Evolutionary conservation across 176 grass and related monocot genomes (phyloP).

Genomic region (Leersia perrieri): DNA sequence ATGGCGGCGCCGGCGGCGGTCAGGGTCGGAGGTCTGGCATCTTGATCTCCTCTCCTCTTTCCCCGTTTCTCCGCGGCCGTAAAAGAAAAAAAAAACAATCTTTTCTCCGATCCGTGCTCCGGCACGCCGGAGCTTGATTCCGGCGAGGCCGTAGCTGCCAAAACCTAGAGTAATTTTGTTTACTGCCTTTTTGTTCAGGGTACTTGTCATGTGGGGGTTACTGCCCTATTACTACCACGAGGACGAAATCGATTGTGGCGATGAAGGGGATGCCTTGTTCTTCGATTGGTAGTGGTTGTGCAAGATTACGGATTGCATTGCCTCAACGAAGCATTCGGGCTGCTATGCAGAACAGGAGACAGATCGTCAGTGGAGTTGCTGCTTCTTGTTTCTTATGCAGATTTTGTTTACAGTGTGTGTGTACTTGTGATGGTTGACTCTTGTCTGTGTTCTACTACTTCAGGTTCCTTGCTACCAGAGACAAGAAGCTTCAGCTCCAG

Average conservation of each 20-base stretch:
- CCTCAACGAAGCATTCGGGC: background rate
- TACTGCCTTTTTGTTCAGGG: slow-evolving; percentile 32
- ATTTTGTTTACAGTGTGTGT: background rate
- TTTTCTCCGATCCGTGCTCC: background rate
- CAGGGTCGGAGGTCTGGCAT: background rate
- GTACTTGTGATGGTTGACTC: background rate
- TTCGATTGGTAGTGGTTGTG: background rate
- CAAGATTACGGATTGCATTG: slow-evolving; percentile 13
- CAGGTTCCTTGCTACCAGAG: slow-evolving; percentile 73
- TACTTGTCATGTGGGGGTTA: slow-evolving; percentile 7
- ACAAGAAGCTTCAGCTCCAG: slow-evolving; percentile 28
- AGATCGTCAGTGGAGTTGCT: slow-evolving; percentile 30
- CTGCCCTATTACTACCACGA: background rate
- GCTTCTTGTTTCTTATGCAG: background rate
- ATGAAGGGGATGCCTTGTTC: slow-evolving; percentile 3
- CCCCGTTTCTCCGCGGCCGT: background rate
- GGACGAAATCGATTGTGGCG: background rate
- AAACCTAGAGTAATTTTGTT: background rate
- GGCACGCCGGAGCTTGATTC: background rate
- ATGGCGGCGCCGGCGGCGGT: background rate
- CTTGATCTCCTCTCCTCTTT: background rate
- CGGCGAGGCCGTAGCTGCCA: background rate
- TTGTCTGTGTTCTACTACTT: background rate
- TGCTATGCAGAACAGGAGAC: slow-evolving; percentile 32
- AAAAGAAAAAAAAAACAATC: background rate